Evolutionary conservation across 164 flowering plant species (phyloP), one percentile per base, ranked within the genome.

Genomic region (Chloranthus sessilifolius): DNA sequence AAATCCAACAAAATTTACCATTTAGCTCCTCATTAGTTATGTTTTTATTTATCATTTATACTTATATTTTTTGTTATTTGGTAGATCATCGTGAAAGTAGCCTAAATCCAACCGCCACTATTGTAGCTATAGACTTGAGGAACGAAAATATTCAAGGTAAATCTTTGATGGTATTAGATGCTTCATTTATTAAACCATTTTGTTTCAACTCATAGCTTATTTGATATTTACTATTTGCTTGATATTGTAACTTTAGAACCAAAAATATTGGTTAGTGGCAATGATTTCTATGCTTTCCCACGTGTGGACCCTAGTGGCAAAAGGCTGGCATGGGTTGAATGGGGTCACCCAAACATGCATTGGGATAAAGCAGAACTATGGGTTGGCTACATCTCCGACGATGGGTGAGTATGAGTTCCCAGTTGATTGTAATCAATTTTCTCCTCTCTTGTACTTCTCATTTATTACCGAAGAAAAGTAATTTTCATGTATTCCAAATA

Each of bases 331-430:
- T 92, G 97, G 99, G 79, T 92, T 51, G 78, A 88, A 44, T 92
- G 97, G 99, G 22, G 74, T 44, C 99, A 92, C 53, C 99, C 97
- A 28, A 82, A 89, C 74, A 86, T 92, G 99, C 99, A 87, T 22
- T 92, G 99, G 99, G 99, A 92, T 67, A 79, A 66, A 73, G 61
- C 99, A 46, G 84, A 88, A 60, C 84, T 92, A 47, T 92, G 97
- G 97, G 92, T 88, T 65, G 97, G 97, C 49, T 76, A 81, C 66
- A 52, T 88, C 47, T 78, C 91, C 51, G 81, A 82, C 26, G 65
- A 68, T 53, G 97, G 99, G 99, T 92, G 43, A 62, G 83, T 53
- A 49, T n/a, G 36, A 24, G 23, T 45, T 34, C 47, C 16, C 35
- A 31, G 22, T 10, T 45, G 2, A 40, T 23, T 21, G 24, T 25